Conservation (phyloP, 1,284 basidiomycete species). For the Veloboletus limbatus region DNA sequence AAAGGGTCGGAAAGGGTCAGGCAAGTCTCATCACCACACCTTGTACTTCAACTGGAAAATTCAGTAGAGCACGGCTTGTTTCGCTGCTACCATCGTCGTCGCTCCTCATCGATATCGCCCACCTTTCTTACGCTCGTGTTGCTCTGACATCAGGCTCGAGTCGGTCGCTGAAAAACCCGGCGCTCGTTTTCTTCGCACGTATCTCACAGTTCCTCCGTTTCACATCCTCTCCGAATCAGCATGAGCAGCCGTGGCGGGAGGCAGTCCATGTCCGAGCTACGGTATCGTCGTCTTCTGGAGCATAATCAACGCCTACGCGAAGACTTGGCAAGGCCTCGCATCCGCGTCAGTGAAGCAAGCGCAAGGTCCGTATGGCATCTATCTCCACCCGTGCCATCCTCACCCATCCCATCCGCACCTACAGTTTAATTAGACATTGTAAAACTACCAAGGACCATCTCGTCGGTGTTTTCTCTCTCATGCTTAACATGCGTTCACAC, state of each 20-base stretch:
- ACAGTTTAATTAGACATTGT: conserved; percentile 87
- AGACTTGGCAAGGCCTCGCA: conserved; percentile 83
- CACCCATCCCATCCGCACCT: conserved; percentile 8
- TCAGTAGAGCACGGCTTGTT: conserved; percentile 11
- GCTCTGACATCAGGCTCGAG: conserved; percentile 4
- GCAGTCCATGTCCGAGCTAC: conserved; percentile 95
- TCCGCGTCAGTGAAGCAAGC: conserved; percentile 89
- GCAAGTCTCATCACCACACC: background rate
- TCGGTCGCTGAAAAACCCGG: conserved; percentile 4
- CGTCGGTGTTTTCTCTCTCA: conserved; percentile 18
- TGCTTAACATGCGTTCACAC: conserved; percentile 9
- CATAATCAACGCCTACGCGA: conserved; percentile 91
- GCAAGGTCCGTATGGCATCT: conserved; percentile 61
- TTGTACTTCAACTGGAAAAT: conserved; percentile 11
- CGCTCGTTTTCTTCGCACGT: conserved; percentile 3
- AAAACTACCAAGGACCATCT: conserved; percentile 80
- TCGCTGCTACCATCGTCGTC: conserved; percentile 11
- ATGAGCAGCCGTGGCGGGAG: conserved; percentile 65
- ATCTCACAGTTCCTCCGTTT: conserved; percentile 8
- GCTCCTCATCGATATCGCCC: conserved; percentile 6
- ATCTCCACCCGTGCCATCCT: conserved; percentile 7
- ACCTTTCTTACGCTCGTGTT: background rate
- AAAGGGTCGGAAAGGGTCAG: conserved; percentile 14
- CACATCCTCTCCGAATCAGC: conserved; percentile 14
- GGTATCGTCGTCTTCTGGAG: conserved; percentile 88